These are phyloP conservation scores for Cyclotella kingstonii DNA, from an alignment of 108 stramenopile species.

Conservation along the genomic window DNA sequence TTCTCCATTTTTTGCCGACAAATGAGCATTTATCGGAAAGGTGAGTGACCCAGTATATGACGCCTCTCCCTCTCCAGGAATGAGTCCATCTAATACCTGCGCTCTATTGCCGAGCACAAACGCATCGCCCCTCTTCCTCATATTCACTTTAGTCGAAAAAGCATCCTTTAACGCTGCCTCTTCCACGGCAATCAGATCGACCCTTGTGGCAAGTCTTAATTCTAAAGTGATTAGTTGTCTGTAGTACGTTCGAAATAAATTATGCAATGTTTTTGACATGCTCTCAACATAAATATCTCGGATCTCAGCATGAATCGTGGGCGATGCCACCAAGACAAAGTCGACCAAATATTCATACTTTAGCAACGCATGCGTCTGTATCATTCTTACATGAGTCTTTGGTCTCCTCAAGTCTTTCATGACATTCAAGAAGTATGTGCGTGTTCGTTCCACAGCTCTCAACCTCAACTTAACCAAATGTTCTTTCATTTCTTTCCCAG, in stretches of 20 bases:
- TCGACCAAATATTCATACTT: slow-evolving; percentile 85
- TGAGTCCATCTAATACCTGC: slow-evolving; percentile 48
- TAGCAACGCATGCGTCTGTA: slow-evolving; percentile 92
- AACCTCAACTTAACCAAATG: slow-evolving; percentile 85
- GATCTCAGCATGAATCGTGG: slow-evolving; percentile 89
- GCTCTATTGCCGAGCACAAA: slow-evolving; percentile 83
- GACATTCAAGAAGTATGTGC: slow-evolving; percentile 88
- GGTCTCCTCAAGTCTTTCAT: slow-evolving; percentile 70
- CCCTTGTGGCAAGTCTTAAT: slow-evolving; percentile 77
- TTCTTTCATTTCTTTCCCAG: slow-evolving; percentile 89
- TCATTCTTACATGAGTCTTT: slow-evolving; percentile 95
- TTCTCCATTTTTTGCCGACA: slow-evolving; percentile 79
- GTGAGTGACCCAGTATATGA: slow-evolving; percentile 43
- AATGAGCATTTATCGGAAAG: slow-evolving; percentile 86
- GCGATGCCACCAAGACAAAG: slow-evolving; percentile 86
- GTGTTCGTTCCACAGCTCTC: slow-evolving; percentile 81
- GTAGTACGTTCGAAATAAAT: slow-evolving; percentile 94
- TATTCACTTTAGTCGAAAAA: slow-evolving; percentile 80
- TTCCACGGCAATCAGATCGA: slow-evolving; percentile 95
- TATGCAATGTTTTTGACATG: slow-evolving; percentile 91
- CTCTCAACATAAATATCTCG: slow-evolving; percentile 88
- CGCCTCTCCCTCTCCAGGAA: slow-evolving; percentile 38
- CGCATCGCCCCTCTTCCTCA: slow-evolving; percentile 93
- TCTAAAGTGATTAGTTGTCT: slow-evolving; percentile 91
- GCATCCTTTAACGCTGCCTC: slow-evolving; percentile 85